Percentiles rank a stretch among this genome's conserved stretches.
Conservation (phyloP, 2,329 filamentous ascomycete species). For the Fusarium lyarnte region DNA sequence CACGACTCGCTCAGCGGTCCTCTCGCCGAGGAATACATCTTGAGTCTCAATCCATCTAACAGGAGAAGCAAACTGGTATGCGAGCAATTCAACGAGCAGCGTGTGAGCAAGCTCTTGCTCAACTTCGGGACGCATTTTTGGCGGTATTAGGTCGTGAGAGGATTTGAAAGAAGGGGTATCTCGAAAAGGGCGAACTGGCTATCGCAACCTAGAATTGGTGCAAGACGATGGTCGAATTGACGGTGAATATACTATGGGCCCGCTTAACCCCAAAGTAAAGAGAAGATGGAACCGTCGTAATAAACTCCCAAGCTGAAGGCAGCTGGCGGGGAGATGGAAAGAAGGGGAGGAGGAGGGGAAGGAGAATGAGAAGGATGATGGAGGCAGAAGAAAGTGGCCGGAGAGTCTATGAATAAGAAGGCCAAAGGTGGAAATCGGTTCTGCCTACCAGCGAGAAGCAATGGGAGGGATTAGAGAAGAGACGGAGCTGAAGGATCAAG, state of each 20-base stretch:
- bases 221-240: constrained; percentile 35
- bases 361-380: constrained; percentile 30
- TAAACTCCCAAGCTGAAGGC: constrained; percentile 41
- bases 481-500: constrained; percentile 29
- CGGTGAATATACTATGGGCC: constrained; percentile 39
- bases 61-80: constrained; percentile 98
- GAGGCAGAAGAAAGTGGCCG: constrained; percentile 41
- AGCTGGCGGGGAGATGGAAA: constrained; percentile 39
- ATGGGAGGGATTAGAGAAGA: constrained; percentile 38
- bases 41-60: constrained; percentile 99
- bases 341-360: constrained; percentile 15
- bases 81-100: constrained; percentile 96
- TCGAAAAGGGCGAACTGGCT: constrained; percentile 43
- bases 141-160: constrained; percentile 42
- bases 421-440: constrained; percentile 32
- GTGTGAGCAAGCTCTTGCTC: constrained; percentile 99
- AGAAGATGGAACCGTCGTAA: constrained; percentile 39
- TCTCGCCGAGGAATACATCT: constrained; percentile 98
- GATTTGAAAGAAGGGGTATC: constrained; percentile 45
- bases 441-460: constrained; percentile 43
- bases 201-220: constrained; percentile 40
- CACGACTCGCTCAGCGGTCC: constrained; percentile 95
- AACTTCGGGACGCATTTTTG: constrained; percentile 93
- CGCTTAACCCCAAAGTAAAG: constrained; percentile 41
- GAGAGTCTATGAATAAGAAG: constrained; percentile 41